phyloP scores from a whole-genome alignment of 2,329 filamentous ascomycete species.

The Ophiostoma australiae region DNA sequence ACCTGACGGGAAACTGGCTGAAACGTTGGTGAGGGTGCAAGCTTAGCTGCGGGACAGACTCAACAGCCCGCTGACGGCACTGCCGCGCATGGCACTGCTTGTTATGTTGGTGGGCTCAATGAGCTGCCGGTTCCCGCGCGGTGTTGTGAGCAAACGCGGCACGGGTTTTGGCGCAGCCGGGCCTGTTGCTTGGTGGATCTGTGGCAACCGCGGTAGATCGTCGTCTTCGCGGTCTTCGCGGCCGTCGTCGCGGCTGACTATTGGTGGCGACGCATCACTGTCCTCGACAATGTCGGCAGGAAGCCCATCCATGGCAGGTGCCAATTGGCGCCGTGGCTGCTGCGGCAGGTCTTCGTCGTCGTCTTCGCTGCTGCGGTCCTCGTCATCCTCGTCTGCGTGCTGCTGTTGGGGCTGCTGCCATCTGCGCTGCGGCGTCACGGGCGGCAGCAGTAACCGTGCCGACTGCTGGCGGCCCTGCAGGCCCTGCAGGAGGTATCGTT shows the following conservation, averaged over 20 bases:
- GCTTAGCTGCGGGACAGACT: conserved; percentile 34
- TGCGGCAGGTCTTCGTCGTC: conserved; percentile 18
- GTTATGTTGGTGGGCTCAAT: conserved; percentile 32
- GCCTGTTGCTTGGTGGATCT: conserved; percentile 17
- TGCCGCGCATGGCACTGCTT: conserved; percentile 45
- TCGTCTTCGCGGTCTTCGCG: conserved; percentile 13
- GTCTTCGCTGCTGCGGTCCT: conserved; percentile 6
- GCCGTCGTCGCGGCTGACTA: conserved; percentile 7
- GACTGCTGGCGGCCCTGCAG: conserved; percentile 13
- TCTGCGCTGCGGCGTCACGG: conserved; percentile 10
- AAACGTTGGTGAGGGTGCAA: background rate
- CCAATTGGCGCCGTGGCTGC: conserved; percentile 20
- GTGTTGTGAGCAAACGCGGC: conserved; percentile 18
- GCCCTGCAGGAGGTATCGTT: conserved; percentile 14
- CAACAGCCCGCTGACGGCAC: conserved; percentile 50
- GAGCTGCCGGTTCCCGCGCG: conserved; percentile 20
- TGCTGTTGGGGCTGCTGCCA: conserved; percentile 1
- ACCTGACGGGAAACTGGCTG: background rate
- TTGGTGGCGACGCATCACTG: conserved; percentile 23
- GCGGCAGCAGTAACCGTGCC: conserved; percentile 9
- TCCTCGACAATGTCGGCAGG: conserved; percentile 21
- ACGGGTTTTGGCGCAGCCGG: background rate
- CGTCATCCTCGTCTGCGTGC: background rate
- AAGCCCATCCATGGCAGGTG: conserved; percentile 10
- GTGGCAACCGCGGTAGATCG: conserved; percentile 17